A percentile compares a stretch with the other conserved stretches of the same genome.
These are phyloP conservation scores for Neospora caninum DNA, from an alignment of 169 alveolate species.

Conservation along the genomic window DNA sequence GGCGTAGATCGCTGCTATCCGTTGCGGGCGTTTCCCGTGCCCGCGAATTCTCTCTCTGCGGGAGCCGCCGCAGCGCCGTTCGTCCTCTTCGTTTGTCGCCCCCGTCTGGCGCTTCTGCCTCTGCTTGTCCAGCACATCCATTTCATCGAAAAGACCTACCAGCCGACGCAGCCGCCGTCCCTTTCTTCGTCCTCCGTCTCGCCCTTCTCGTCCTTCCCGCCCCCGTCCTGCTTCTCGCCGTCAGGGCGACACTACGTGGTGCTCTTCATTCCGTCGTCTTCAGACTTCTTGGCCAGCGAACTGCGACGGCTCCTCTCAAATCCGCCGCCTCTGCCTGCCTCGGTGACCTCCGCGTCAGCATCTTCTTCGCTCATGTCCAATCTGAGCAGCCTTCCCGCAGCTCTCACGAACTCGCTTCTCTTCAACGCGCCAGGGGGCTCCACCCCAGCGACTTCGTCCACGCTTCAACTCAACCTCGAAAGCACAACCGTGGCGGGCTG, in stretches of 20 bases:
- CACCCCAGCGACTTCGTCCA: not conserved
- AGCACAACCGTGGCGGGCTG: conserved; percentile 53
- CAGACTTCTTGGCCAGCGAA: conserved; percentile 52
- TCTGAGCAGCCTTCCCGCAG: conserved; percentile 32
- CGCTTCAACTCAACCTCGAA: conserved; percentile 35
- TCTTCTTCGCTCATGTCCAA: conserved; percentile 25
- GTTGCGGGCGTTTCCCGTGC: conserved; percentile 36
- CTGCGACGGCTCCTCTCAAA: conserved; percentile 61
- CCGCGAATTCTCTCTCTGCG: conserved; percentile 22
- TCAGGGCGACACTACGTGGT: conserved; percentile 58
- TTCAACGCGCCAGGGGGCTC: not conserved
- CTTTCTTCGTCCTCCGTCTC: not conserved
- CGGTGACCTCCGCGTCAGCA: not conserved
- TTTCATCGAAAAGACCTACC: conserved; percentile 40
- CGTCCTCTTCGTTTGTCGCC: conserved; percentile 57
- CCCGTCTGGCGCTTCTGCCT: conserved; percentile 56
- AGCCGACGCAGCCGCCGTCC: conserved; percentile 55
- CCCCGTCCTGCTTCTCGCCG: conserved; percentile 26
- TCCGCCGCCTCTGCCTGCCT: not conserved
- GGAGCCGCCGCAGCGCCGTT: conserved; percentile 49
- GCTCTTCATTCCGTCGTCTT: conserved; percentile 30
- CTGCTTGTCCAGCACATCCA: conserved; percentile 43
- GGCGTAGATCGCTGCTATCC: conserved; percentile 68
- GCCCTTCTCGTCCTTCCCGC: conserved; percentile 26
- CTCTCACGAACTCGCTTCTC: not conserved